These are phyloP conservation scores for Neoboletus subvelutipes DNA, from an alignment of 768 basidiomycete species.

Conservation along the genomic window DNA sequence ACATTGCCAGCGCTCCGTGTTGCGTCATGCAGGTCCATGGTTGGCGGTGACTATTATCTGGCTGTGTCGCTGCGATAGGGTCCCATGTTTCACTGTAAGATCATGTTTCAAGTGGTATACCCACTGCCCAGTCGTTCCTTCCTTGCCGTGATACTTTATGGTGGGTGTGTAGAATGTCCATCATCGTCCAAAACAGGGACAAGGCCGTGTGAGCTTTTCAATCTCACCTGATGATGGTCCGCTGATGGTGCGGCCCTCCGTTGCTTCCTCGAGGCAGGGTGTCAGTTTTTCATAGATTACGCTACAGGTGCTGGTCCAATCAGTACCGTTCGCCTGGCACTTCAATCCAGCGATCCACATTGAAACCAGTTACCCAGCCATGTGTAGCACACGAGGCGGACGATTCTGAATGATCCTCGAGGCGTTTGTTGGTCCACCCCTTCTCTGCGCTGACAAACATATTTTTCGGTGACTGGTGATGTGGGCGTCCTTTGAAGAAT, in stretches of 20 bases:
- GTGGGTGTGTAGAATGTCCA: not conserved
- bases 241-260: conserved; percentile 1
- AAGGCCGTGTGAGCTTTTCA: not conserved
- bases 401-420: conserved; percentile 12
- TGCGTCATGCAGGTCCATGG: not conserved
- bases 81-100: not conserved
- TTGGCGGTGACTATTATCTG: not conserved
- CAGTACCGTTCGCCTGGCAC: not conserved
- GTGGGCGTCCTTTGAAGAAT: conserved; percentile 1
- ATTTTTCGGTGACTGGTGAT: conserved; percentile 1
- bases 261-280: conserved; percentile 13
- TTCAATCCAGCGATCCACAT: not conserved
- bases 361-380: not conserved
- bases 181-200: not conserved
- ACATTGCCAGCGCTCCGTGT: not conserved
- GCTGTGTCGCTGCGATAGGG: not conserved
- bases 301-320: conserved; percentile 1
- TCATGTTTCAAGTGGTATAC: not conserved
- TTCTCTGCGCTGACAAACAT: not conserved
- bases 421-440: conserved; percentile 11
- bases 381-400: conserved; percentile 23
- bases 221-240: not conserved
- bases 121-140: too few species aligned
- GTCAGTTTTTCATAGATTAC: not conserved
- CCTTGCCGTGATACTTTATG: not conserved